These are phyloP conservation scores for Phyllosticta capitalensis DNA, from an alignment of 2,329 filamentous ascomycete genomes.

Conservation along the genomic window DNA sequence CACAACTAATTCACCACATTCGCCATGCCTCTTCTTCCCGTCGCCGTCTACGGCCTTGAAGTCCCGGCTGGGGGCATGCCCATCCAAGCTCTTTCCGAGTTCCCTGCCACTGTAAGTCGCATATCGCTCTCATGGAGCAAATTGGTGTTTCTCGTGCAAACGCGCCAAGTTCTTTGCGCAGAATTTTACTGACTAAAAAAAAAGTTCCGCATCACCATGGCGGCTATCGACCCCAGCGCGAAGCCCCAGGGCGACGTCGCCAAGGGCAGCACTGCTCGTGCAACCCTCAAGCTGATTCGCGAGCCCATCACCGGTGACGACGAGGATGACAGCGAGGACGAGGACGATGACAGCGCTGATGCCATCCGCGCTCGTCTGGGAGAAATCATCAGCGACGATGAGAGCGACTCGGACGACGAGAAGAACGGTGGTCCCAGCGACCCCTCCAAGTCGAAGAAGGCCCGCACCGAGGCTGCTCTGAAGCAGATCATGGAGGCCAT, in stretches of 20 bases:
- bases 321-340: slow-evolving; percentile 50
- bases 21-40: slow-evolving; percentile 38
- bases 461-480: slow-evolving; percentile 65
- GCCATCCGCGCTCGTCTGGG: slow-evolving; percentile 30
- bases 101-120: slow-evolving; percentile 72
- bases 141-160: neutral
- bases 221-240: slow-evolving; percentile 85
- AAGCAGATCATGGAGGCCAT: slow-evolving; percentile 65
- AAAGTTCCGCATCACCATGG: slow-evolving; percentile 97
- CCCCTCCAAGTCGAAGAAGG: slow-evolving; percentile 80
- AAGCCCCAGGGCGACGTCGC: slow-evolving; percentile 38
- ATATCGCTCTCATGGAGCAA: neutral
- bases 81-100: slow-evolving; percentile 67
- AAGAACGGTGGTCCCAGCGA: slow-evolving; percentile 85
- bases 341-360: slow-evolving; percentile 37
- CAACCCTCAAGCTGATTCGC: slow-evolving; percentile 87
- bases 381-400: slow-evolving; percentile 25
- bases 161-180: slow-evolving; percentile 5
- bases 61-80: slow-evolving; percentile 77
- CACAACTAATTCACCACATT: neutral
- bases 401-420: slow-evolving; percentile 51
- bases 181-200: neutral
- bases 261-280: slow-evolving; percentile 44
- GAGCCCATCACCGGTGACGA: slow-evolving; percentile 52
- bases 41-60: slow-evolving; percentile 85